A percentile compares a stretch with the other conserved stretches of the same genome.
These are phyloP conservation scores for Bonia amplexicaulis DNA, from an alignment of 176 grass and related monocot genomes.

Conservation along the genomic window DNA sequence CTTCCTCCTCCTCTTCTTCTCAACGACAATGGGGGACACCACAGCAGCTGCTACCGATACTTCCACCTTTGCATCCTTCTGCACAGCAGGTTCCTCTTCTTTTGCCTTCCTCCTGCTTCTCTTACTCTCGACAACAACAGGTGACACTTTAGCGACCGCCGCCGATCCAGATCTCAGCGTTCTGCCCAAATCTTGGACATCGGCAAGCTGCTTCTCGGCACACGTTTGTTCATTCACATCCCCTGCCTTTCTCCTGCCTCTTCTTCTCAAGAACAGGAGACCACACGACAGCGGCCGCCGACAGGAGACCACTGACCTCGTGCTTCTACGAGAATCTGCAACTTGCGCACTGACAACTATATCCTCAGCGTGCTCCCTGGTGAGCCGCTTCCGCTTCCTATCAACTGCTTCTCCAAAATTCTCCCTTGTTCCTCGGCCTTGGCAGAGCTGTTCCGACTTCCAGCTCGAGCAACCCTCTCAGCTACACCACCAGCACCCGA, in stretches of 20 bases:
- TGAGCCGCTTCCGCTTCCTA: constrained; percentile 21
- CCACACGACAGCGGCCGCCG: not conserved
- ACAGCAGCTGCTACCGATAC: not conserved
- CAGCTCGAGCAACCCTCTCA: not conserved
- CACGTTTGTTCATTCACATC: not conserved
- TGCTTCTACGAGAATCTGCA: constrained; percentile 20
- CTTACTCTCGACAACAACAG: constrained; percentile 26
- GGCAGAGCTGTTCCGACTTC: not conserved
- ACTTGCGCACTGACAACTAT: not conserved
- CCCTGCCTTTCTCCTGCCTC: not conserved
- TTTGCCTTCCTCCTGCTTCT: not conserved
- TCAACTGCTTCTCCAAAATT: not conserved
- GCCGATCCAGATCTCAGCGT: not conserved
- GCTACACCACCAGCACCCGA: not conserved
- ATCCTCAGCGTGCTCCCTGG: not conserved
- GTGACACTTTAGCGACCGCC: not conserved
- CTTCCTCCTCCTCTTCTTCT: constrained; percentile 22
- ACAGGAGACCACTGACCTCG: constrained; percentile 2
- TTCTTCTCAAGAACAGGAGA: constrained; percentile 27
- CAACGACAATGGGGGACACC: not conserved
- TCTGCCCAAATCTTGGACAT: not conserved
- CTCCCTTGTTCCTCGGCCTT: not conserved
- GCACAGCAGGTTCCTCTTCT: not conserved
- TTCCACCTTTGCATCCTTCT: constrained; percentile 6
- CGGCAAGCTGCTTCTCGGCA: not conserved